Evolutionary conservation across 352 stramenopile genomes (phyloP), one percentile per base, ranked within the genome.

Genomic region (Elongisporangium undulatum): DNA sequence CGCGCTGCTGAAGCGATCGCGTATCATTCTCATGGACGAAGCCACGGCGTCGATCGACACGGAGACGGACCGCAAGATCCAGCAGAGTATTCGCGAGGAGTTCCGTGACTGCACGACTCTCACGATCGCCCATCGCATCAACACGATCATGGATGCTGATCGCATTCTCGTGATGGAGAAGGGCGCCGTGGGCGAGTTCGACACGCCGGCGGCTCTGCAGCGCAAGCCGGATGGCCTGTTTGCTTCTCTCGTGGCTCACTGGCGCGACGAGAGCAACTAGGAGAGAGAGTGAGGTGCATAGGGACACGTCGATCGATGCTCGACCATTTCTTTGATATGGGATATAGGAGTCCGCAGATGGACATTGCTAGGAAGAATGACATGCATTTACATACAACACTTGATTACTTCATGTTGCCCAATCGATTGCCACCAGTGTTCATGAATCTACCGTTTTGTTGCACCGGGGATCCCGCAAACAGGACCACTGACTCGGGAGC

Each of bases 21-120:
- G 69, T 13, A 96, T 99, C 34, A 85, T 99, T 38, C 68, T 99
- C 2, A 97, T 99, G 84, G 98, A 99, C 62, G 98, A 99, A 72
- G 97, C 97, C 2, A 99, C 97, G 9, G 90, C 90, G 15, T 94
- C 86, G 9, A 95, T 97, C 50, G 91, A 97, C 60, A 80, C 69
- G 9, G 84, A 92, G 57, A 96, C 85, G 3, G 94, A 99, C 72
- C 72, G 79, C 51, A 92, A 94, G 60, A 97, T 98, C 58, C 87
- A 96, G 69, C 70, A 74, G 20, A 96, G 86, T 22, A 97, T 99
- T 63, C 82, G 94, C 22, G 69, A 96, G 52, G 94, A 98, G 54
- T 99, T 99, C 73, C 63, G 65, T 1, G 79, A 97, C 39, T 89
- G 84, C 20, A 99, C 96, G 20, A 85, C 96, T 39, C 75, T 99